These are phyloP conservation scores for Rhynchosporium graminicola DNA, from an alignment of 2,329 filamentous ascomycete species.

Conservation along the genomic window DNA sequence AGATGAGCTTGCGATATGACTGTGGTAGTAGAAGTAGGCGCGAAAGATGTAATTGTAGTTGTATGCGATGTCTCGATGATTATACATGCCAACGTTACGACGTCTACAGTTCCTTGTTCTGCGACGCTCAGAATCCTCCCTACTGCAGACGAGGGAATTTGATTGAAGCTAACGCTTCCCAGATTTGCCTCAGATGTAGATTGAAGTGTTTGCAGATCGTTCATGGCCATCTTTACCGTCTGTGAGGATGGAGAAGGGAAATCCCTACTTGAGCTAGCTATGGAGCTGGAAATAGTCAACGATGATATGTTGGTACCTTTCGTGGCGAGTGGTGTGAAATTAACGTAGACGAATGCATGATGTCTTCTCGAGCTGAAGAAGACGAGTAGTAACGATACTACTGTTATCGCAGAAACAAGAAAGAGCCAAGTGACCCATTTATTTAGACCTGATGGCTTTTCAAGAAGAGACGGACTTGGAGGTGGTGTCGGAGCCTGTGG, in stretches of 20 bases:
- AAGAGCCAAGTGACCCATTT: neutral
- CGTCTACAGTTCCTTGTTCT: too few relatives aligned
- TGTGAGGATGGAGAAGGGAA: neutral
- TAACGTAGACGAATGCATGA: neutral
- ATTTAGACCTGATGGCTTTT: neutral
- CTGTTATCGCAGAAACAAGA: neutral
- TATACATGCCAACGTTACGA: too few relatives aligned
- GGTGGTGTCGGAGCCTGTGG: neutral
- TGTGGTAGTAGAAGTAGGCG: too few relatives aligned
- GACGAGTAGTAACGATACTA: neutral
- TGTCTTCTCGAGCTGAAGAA: neutral
- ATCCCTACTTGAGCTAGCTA: neutral
- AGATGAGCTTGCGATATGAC: too few relatives aligned
- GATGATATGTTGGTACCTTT: neutral
- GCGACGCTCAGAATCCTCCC: too few relatives aligned
- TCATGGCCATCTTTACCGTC: neutral
- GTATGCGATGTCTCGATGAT: too few relatives aligned
- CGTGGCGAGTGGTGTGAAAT: neutral
- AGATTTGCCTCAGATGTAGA: neutral
- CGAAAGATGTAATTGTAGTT: too few relatives aligned
- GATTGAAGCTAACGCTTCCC: too few relatives aligned
- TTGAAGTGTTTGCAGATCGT: neutral
- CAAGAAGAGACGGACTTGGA: conserved; percentile 6
- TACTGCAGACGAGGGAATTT: too few relatives aligned
- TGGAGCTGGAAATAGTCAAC: neutral